Base-by-base conservation (phyloP, 805 yeast genomes). In the Candida manassasensis region DNA sequence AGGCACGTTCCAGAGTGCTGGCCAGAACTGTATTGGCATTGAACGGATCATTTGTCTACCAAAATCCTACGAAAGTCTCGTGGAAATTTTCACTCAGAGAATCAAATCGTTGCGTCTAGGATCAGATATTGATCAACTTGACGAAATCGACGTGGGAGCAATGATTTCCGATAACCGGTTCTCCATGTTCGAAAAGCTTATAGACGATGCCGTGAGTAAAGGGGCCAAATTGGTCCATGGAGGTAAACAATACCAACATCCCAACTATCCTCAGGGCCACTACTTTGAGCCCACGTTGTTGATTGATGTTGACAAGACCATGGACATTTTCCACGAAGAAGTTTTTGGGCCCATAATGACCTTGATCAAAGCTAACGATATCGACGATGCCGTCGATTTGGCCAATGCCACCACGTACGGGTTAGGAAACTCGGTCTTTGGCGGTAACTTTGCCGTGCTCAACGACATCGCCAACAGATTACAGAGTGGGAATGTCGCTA, bases 1-100 rank as follows among this genome's bases (percentile, higher is more conserved):
- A 52, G 99, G 98, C 22, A 82, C 96, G 0, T 93, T 90, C 67
- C 99, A 93, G 63, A 84, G 95, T 36, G 84, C 96, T 0, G 99
- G 99, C 9, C 99, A 93, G 62, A 93, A 93, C 56, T 93, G 99
- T 64, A 93, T 93, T 51, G 97, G 99, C 25, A 84, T 93, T 36
- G 99, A 93, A 63, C 73, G 98, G 39, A 94, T 93, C 5, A 81
- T 93, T 43, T 87, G 89, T 24, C 70, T 86, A 29, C 84, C 83
- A 4, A 65, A 67, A 27, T 75, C 78, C 18, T 89, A 93, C 59
- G 81, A 77, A 15, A 50, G 60, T 28, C 60, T 93, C 27, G 80
- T 81, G 2, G 60, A 63, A 0, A 73, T 77, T 7, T 64, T 93
- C 28, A 46, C 71, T 2, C 58, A 67, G 21, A 71, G 93, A 38